phyloP scores from a whole-genome alignment of 371 early-diverging fungal genomes.

The Mucor indicus region DNA sequence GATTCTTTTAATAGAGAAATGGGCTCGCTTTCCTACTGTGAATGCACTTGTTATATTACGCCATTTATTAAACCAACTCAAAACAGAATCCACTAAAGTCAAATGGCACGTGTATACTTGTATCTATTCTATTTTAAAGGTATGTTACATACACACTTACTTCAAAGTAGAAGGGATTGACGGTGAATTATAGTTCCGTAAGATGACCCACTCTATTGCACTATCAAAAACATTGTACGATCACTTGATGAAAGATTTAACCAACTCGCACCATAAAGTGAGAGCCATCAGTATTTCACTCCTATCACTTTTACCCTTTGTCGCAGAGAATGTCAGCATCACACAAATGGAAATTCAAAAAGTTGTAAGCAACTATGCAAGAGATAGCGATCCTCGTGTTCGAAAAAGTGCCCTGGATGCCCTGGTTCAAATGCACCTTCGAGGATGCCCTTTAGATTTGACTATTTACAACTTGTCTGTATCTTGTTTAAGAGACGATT shows the following conservation, averaged over 20 bases:
- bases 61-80: constrained; percentile 25
- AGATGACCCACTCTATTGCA: neutral
- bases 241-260: constrained; percentile 31
- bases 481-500: constrained; percentile 59
- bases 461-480: constrained; percentile 60
- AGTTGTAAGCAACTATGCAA: constrained; percentile 51
- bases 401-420: constrained; percentile 56
- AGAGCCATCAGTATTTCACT: constrained; percentile 48
- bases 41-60: constrained; percentile 13
- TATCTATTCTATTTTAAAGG: constrained; percentile 41
- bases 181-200: neutral
- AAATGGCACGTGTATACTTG: constrained; percentile 44
- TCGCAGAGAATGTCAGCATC: constrained; percentile 10
- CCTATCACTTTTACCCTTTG: constrained; percentile 42
- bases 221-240: constrained; percentile 28
- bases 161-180: neutral
- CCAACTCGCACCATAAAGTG: constrained; percentile 50
- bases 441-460: constrained; percentile 48
- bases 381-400: constrained; percentile 54
- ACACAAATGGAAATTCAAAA: constrained; percentile 38
- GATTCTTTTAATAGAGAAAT: constrained; percentile 22
- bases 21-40: constrained; percentile 16
- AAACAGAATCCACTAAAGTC: constrained; percentile 45
- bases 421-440: constrained; percentile 47
- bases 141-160: constrained; percentile 6